phyloP scores from a whole-genome alignment of 1,284 basidiomycete genomes.

The Apiotrichum veenhuisii region DNA sequence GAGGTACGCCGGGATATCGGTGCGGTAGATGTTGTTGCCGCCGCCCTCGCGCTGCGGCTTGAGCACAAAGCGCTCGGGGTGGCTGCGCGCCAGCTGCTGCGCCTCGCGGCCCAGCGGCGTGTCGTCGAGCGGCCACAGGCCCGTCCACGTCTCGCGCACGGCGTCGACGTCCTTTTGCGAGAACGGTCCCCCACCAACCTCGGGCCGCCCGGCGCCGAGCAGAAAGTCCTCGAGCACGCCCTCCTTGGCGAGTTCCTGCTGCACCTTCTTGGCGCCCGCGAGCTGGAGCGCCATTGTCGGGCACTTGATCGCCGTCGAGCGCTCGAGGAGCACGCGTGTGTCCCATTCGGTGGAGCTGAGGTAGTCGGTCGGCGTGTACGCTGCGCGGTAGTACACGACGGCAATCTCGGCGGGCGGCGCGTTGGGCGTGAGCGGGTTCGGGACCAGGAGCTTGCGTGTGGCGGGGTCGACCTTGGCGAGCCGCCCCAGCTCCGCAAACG shows the following conservation, averaged over 20 bases:
- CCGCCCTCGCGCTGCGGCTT: slow-evolving; percentile 97
- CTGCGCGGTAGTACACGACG: slow-evolving; percentile 80
- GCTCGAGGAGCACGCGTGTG: slow-evolving; percentile 71
- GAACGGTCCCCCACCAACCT: slow-evolving; percentile 49
- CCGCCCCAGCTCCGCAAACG: slow-evolving; percentile 63
- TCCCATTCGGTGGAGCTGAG: slow-evolving; percentile 61
- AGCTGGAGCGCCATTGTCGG: slow-evolving; percentile 87
- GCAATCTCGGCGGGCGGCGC: slow-evolving; percentile 62
- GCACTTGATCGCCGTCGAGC: slow-evolving; percentile 84
- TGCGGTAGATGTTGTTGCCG: slow-evolving; percentile 91
- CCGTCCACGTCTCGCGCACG: slow-evolving; percentile 69
- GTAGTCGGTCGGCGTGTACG: slow-evolving; percentile 83
- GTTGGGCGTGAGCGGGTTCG: slow-evolving; percentile 42
- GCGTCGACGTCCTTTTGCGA: slow-evolving; percentile 53
- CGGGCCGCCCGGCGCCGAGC: slow-evolving; percentile 31
- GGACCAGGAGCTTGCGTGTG: slow-evolving; percentile 52
- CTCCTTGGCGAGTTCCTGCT: slow-evolving; percentile 76
- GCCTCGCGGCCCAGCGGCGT: slow-evolving; percentile 52
- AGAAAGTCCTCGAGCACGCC: slow-evolving; percentile 73
- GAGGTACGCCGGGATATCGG: slow-evolving; percentile 74
- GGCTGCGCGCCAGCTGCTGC: slow-evolving; percentile 56
- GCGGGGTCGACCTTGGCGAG: slow-evolving; percentile 55
- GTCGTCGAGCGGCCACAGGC: slow-evolving; percentile 63
- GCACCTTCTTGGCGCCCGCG: slow-evolving; percentile 93
- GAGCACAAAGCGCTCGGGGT: slow-evolving; percentile 66